phyloP scores from a whole-genome alignment of 2,329 filamentous ascomycete genomes.

The Aspergillus fumigatus region DNA sequence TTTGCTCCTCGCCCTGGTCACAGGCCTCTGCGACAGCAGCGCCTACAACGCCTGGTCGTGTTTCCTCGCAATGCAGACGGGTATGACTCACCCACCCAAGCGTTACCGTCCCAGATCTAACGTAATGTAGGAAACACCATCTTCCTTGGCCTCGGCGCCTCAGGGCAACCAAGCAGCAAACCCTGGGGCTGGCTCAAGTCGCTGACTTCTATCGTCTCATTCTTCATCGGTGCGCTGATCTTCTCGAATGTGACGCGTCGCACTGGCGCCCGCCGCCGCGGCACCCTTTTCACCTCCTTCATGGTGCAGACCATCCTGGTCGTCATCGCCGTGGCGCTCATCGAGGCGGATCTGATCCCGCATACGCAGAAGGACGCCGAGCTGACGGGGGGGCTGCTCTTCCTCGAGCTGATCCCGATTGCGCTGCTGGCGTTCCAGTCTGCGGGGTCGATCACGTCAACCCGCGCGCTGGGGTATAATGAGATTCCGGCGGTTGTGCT shows the following conservation, averaged over 20 bases:
- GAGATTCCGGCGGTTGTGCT: conserved; percentile 45
- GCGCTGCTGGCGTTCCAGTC: conserved; percentile 43
- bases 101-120: background rate
- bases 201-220: conserved; percentile 38
- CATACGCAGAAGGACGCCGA: conserved; percentile 19
- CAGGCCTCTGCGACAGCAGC: conserved; percentile 42
- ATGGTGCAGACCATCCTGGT: conserved; percentile 36
- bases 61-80: conserved; percentile 47
- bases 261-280: conserved; percentile 30
- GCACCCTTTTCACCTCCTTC: conserved; percentile 40
- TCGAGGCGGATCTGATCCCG: conserved; percentile 37
- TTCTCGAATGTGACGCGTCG: conserved; percentile 37
- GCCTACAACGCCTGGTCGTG: conserved; percentile 46
- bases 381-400: conserved; percentile 25
- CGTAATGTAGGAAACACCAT: conserved; percentile 41
- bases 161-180: conserved; percentile 34
- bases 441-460: conserved; percentile 41
- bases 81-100: conserved; percentile 21
- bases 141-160: conserved; percentile 44
- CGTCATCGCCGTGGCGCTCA: conserved; percentile 37
- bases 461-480: conserved; percentile 37
- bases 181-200: conserved; percentile 44
- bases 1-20: conserved; percentile 38
- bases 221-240: conserved; percentile 39
- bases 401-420: conserved; percentile 41